Base-by-base conservation (phyloP, 768 basidiomycete genomes). In the Agaricus bisporus region DNA sequence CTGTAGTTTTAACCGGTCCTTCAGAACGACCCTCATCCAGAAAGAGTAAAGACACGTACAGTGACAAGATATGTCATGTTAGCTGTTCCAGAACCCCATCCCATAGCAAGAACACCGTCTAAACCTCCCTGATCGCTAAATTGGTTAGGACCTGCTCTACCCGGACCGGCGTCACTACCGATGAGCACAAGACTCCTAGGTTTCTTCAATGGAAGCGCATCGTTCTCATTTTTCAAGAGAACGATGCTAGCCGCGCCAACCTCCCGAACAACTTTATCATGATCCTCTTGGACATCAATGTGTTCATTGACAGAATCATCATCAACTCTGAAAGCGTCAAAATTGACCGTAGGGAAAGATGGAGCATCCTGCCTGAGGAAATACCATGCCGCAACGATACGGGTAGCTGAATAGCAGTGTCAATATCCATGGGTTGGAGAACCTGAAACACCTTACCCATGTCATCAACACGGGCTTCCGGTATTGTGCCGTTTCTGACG, bases 61-160 rank as follows among this genome's bases (percentile, higher is more conserved):
- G 87, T 82, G 55, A 93, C 69, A 12, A 93, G 78, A 67, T 92
- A 93, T 5, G 85, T 82, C 72, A 89, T 85, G 59, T 82, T 80
- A 11, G 81, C 75, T 0, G 92, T 90, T 5, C 91, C 91, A 47
- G 85, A 88, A 36, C 91, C 94, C 94, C 94, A 97, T 12, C 92
- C 92, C 85, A 93, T 86, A 7, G 91, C 91, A 18, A 97, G 75
- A 15, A 87, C 75, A 9, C 91, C 91, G 45, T 77, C 79, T 28
- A 72, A 69, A 22, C 84, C 83, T 45, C 78, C 82, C 59, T 77
- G 80, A 58, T 91, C 86, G 7, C 68, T 17, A 49, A 82, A 90
- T 49, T 81, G 76, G 61, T 91, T 92, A 0, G 90, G 86, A 0
- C 91, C 91, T 26, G 73, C 68, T 39, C 60, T 68, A 18, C 81